These are phyloP conservation scores for Xylaria sp. DNA, from an alignment of 2,329 filamentous ascomycete species.

Conservation along the genomic window DNA sequence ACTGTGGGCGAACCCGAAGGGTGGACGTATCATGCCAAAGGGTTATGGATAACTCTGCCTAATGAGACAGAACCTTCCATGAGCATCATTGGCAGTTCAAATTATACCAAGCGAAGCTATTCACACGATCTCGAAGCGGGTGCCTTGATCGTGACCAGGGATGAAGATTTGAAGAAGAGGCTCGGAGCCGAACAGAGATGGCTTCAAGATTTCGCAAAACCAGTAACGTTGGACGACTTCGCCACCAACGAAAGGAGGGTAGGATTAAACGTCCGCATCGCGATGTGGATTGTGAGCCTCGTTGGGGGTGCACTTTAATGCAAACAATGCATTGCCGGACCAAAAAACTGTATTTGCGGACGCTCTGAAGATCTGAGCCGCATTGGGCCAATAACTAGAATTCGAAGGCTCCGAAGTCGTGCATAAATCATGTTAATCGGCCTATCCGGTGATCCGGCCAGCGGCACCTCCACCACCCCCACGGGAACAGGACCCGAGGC, in stretches of 20 bases:
- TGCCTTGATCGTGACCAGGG: constrained; percentile 83
- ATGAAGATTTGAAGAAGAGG: constrained; percentile 75
- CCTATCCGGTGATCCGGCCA: constrained; percentile 10
- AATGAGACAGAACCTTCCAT: constrained; percentile 75
- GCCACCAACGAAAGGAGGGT: constrained; percentile 84
- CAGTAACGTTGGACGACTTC: constrained; percentile 81
- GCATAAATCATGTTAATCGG: constrained; percentile 14
- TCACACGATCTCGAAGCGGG: constrained; percentile 91
- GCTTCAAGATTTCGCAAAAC: constrained; percentile 78
- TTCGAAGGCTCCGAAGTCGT: constrained; percentile 20
- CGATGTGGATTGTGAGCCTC: constrained; percentile 92
- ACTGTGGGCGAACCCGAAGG: constrained; percentile 82
- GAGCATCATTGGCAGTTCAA: constrained; percentile 88
- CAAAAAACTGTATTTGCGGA: neutral
- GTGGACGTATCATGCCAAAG: constrained; percentile 99
- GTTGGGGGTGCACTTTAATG: constrained; percentile 85
- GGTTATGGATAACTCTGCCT: constrained; percentile 86
- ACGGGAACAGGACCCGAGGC: neutral
- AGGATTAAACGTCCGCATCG: constrained; percentile 82
- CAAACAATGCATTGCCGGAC: neutral
- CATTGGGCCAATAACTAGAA: constrained; percentile 13
- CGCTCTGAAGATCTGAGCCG: constrained; percentile 16
- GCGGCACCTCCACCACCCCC: constrained; percentile 1
- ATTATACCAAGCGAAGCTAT: constrained; percentile 96
- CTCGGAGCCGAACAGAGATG: constrained; percentile 84